phyloP scores from a whole-genome alignment of 2,329 filamentous ascomycete species.

The Calonectria leucothoes region DNA sequence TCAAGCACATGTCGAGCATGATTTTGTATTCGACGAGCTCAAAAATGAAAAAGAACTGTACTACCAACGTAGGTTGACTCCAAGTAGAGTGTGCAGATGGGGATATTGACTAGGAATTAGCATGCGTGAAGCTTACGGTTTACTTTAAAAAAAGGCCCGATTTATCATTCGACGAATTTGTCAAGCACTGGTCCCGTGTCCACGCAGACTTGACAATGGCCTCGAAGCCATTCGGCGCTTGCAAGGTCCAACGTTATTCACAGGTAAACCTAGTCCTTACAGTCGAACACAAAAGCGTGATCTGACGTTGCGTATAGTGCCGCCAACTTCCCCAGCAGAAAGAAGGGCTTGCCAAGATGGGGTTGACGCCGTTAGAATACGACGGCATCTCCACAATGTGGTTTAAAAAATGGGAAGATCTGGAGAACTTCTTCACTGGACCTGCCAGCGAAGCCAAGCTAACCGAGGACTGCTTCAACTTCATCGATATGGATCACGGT shows the following conservation, averaged over 20 bases:
- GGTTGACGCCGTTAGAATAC: neutral
- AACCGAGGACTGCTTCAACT: neutral
- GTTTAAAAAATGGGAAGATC: neutral
- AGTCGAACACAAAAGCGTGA: too few species aligned
- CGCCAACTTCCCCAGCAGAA: neutral
- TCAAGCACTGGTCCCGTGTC: neutral
- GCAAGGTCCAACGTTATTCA: neutral
- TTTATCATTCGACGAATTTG: neutral
- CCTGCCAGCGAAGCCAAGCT: neutral
- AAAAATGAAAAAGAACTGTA: neutral
- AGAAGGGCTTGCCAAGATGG: neutral
- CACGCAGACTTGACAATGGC: neutral
- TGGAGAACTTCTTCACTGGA: neutral
- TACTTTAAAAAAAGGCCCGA: neutral
- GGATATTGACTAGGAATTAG: neutral
- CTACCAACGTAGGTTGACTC: neutral
- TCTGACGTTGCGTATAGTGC: neutral
- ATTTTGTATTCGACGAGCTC: neutral
- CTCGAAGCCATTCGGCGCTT: neutral
- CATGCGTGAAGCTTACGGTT: neutral
- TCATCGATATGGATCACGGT: neutral
- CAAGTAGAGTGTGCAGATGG: neutral
- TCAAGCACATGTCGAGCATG: neutral
- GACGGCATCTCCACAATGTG: neutral
- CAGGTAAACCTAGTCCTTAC: neutral